These are phyloP conservation scores for Fagopyrum tataricum DNA, from an alignment of 148 eudicot species.

Conservation along the genomic window DNA sequence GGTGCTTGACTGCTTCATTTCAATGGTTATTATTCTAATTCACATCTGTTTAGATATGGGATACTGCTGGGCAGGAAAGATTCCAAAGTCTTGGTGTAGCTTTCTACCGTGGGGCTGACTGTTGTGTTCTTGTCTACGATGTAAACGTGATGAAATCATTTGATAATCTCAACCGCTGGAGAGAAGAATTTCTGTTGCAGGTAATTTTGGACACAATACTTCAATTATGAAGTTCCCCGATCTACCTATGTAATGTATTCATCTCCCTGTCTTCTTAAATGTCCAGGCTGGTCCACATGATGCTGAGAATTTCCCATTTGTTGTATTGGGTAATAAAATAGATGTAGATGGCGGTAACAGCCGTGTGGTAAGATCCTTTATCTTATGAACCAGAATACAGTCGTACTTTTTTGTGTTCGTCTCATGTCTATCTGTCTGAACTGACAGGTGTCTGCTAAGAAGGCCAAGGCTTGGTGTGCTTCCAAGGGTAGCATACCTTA, in stretches of 20 bases:
- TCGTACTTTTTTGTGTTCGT: background rate
- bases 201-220: slow-evolving; percentile 20
- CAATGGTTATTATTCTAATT: background rate
- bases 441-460: slow-evolving; percentile 56
- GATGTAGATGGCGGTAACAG: slow-evolving; percentile 82
- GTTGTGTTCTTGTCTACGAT: slow-evolving; percentile 29
- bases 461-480: slow-evolving; percentile 55
- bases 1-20: background rate
- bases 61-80: slow-evolving; percentile 87
- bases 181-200: slow-evolving; percentile 75
- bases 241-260: background rate
- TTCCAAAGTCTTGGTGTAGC: slow-evolving; percentile 87
- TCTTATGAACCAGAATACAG: background rate
- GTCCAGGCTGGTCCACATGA: slow-evolving; percentile 74
- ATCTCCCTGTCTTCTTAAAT: slow-evolving; percentile 12
- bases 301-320: slow-evolving; percentile 81
- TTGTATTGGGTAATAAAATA: slow-evolving; percentile 68
- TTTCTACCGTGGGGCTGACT: slow-evolving; percentile 80
- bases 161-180: slow-evolving; percentile 68
- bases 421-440: slow-evolving; percentile 5
- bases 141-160: slow-evolving; percentile 64
- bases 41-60: slow-evolving; percentile 55
- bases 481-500: slow-evolving; percentile 21
- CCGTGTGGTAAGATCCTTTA: slow-evolving; percentile 54
- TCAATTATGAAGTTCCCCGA: background rate